Evolutionary conservation across 2,329 filamentous ascomycete species (phyloP).

Genomic region (Pestalotiopsis sp.): DNA sequence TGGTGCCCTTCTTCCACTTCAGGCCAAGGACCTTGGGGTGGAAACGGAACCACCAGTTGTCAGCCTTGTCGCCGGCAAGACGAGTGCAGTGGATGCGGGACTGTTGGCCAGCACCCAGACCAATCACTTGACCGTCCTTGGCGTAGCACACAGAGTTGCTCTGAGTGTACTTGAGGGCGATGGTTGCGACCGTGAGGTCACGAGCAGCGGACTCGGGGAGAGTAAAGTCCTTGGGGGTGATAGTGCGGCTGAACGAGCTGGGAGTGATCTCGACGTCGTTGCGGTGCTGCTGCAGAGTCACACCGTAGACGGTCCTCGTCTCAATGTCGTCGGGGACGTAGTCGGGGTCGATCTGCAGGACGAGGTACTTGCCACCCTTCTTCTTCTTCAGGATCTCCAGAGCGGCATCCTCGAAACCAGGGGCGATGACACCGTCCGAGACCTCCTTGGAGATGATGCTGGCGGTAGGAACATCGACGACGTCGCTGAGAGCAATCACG

Average conservation of each 20-base stretch:
- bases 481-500: conserved; percentile 87
- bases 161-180: conserved; percentile 97
- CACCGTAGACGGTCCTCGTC: conserved; percentile 84
- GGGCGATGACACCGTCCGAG: conserved; percentile 93
- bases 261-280: conserved; percentile 89
- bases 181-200: conserved; percentile 92
- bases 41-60: conserved; percentile 99
- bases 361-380: conserved; percentile 95
- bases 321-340: conserved; percentile 82
- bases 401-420: conserved; percentile 80
- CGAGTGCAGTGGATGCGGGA: conserved; percentile 98
- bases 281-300: conserved; percentile 85
- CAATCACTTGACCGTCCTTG: conserved; percentile 87
- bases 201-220: conserved; percentile 81
- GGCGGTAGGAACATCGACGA: conserved; percentile 88
- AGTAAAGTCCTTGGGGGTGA: conserved; percentile 79
- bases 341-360: conserved; percentile 89
- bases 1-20: conserved; percentile 97
- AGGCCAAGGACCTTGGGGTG: conserved; percentile 83
- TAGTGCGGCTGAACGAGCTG: conserved; percentile 79
- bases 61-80: conserved; percentile 94
- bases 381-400: conserved; percentile 94
- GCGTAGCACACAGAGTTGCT: conserved; percentile 99
- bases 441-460: conserved; percentile 98
- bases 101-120: conserved; percentile 94